Conservation (phyloP, 768 basidiomycete species). For the Psilocybe cubensis region DNA sequence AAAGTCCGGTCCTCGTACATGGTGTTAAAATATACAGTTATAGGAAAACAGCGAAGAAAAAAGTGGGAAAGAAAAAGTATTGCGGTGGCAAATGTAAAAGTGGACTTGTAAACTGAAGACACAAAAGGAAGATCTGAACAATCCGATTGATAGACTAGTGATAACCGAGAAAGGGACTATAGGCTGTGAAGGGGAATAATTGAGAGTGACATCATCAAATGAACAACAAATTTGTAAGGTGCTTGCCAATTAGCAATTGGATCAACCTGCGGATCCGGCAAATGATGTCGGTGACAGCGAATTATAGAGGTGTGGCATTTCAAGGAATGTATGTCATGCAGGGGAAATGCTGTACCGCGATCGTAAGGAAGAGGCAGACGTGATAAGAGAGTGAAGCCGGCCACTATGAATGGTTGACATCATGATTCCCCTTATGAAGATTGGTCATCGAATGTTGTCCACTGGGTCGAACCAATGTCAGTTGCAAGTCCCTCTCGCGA, state of each 20-base stretch:
- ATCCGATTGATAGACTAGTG: background rate
- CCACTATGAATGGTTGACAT: no score
- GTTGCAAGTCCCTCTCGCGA: background rate
- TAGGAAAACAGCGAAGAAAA: background rate
- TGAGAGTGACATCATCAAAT: background rate
- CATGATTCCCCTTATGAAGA: background rate
- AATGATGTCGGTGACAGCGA: background rate
- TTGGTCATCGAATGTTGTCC: constrained; percentile 2
- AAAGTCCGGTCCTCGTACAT: background rate
- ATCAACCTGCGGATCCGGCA: background rate
- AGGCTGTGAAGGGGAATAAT: background rate
- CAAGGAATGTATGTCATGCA: no score
- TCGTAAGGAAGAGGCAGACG: background rate
- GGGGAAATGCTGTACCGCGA: no score
- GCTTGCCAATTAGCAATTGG: background rate
- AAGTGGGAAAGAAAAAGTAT: background rate
- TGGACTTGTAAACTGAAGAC: background rate
- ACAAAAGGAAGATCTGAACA: background rate
- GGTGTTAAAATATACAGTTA: background rate
- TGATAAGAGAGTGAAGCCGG: no score
- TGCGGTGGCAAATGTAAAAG: background rate
- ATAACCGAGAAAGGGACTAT: background rate
- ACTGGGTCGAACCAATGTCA: background rate
- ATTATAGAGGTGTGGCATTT: background rate
- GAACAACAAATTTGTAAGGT: background rate